A percentile compares a stretch with the other conserved stretches of the same genome.
Conservation (phyloP, 768 basidiomycete genomes). For the Exidia glandulosa region DNA sequence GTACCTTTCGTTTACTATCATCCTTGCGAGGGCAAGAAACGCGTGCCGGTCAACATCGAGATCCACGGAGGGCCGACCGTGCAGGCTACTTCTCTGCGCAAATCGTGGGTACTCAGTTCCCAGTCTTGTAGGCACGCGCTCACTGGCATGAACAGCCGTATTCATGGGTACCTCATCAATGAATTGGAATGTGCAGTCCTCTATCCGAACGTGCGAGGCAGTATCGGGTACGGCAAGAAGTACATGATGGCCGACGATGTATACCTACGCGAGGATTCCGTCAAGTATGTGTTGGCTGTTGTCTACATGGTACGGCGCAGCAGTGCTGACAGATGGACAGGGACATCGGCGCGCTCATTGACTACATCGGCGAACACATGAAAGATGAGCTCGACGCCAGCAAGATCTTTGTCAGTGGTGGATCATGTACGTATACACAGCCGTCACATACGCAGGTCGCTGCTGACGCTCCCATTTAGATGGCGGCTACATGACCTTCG, state of each 20-base stretch:
- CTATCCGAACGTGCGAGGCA: constrained; percentile 34
- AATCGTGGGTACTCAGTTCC: constrained; percentile 15
- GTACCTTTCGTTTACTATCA: constrained; percentile 34
- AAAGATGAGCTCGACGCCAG: constrained; percentile 22
- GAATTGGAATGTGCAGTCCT: constrained; percentile 30
- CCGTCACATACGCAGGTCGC: not conserved
- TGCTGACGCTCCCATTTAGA: constrained; percentile 12
- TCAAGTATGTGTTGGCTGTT: constrained; percentile 22
- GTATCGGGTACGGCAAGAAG: constrained; percentile 29
- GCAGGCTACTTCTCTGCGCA: constrained; percentile 24
- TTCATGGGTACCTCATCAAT: constrained; percentile 31
- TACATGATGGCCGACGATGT: constrained; percentile 31
- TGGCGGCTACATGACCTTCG: constrained; percentile 32
- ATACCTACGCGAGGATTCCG: constrained; percentile 31
- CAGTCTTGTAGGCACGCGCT: not conserved
- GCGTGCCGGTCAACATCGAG: constrained; percentile 22
- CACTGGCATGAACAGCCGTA: constrained; percentile 8
- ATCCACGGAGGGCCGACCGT: constrained; percentile 32
- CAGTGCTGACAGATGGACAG: constrained; percentile 8
- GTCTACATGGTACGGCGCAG: not conserved
- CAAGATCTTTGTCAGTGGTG: constrained; percentile 32
- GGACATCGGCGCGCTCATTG: constrained; percentile 28
- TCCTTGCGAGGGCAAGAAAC: constrained; percentile 18
- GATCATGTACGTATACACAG: constrained; percentile 22
- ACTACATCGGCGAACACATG: constrained; percentile 22